These are phyloP conservation scores for Epichloe baconii DNA, from an alignment of 2,329 filamentous ascomycete genomes.

Conservation along the genomic window DNA sequence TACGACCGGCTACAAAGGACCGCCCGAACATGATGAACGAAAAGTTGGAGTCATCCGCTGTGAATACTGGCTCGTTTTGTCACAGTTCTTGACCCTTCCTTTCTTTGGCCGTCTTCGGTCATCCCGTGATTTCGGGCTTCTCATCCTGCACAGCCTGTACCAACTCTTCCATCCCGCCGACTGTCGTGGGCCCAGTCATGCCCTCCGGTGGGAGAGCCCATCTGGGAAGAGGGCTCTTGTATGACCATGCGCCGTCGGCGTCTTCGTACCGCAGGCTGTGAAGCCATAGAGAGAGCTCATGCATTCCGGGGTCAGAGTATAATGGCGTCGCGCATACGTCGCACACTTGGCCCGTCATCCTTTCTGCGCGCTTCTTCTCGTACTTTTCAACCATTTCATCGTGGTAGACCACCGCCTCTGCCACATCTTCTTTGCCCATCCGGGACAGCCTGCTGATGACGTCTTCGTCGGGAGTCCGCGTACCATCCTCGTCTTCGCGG, in stretches of 20 bases:
- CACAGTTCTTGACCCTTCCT: background rate
- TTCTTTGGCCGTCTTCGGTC: background rate
- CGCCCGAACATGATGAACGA: too few relatives aligned
- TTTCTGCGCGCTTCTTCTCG: conserved; percentile 81
- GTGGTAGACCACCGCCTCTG: conserved; percentile 83
- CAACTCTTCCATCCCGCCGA: conserved; percentile 46
- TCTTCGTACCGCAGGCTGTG: conserved; percentile 88
- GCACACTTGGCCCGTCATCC: conserved; percentile 77
- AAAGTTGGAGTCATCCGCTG: background rate
- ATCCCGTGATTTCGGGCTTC: conserved; percentile 23
- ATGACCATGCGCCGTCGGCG: conserved; percentile 70
- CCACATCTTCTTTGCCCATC: conserved; percentile 91
- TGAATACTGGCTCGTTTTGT: too few relatives aligned
- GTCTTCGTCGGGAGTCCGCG: conserved; percentile 68
- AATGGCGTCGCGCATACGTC: conserved; percentile 72
- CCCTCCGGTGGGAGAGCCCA: conserved; percentile 80
- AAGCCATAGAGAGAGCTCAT: conserved; percentile 87
- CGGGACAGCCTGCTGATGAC: conserved; percentile 72
- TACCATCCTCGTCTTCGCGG: conserved; percentile 48
- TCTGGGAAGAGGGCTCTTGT: conserved; percentile 67
- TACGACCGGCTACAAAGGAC: too few relatives aligned
- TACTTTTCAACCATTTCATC: conserved; percentile 88
- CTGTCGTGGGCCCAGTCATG: conserved; percentile 55
- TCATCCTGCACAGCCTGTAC: conserved; percentile 39
- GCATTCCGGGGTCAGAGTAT: conserved; percentile 81